Evolutionary conservation across 169 alveolate species (phyloP), one percentile per base, ranked within the genome.

Genomic region (Plasmodium inui): DNA sequence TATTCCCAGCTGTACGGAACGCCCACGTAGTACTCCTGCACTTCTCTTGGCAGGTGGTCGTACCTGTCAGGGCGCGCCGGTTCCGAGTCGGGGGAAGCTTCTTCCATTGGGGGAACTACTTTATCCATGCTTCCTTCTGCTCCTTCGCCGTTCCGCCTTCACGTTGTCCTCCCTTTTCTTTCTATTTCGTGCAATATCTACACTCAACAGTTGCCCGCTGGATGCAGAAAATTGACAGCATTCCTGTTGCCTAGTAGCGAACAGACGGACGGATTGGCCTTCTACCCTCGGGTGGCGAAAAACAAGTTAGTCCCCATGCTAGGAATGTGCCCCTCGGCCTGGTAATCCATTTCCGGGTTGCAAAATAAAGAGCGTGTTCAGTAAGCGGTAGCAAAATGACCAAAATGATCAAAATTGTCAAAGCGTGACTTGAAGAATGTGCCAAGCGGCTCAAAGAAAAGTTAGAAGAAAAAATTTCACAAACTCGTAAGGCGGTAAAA

Each of bases 1-100:
- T 86, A 86, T 55, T 86, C 93, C 93, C 93, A 86, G 53, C 93
- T 86, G 44, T 78, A 34, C 12, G 93, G 93, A 4, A 55, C 73
- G 9, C 93, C 93, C 30, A 86, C 93, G 19, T 37, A 34, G 46
- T 37, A 57, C 46, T 86, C 93, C 70, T 86, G 93, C 14, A 22
- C 1, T 55, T 86, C 93, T 50, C 70, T 86, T 12, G 93, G 32
- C 46, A 83, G 28, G 32, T 72, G 53, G 55, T 72, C 84, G 76
- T 72, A 70, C 39, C 55, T 84, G 6, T 55, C 53, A 1, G 55
- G 8, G 8, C n/a, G 22, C 7, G 41, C 28, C 17, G 30, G 17
- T 30, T 73, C 53, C 19, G 53, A 1, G 2, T 9, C 57, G n/a
- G n/a, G n/a, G n/a, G 57, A 46, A 12, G n/a, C 57, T 46, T 46